Evolutionary conservation across 73 alveolate species (phyloP), one percentile per base, ranked within the genome.

Genomic region (Symbiodinium pilosum): DNA sequence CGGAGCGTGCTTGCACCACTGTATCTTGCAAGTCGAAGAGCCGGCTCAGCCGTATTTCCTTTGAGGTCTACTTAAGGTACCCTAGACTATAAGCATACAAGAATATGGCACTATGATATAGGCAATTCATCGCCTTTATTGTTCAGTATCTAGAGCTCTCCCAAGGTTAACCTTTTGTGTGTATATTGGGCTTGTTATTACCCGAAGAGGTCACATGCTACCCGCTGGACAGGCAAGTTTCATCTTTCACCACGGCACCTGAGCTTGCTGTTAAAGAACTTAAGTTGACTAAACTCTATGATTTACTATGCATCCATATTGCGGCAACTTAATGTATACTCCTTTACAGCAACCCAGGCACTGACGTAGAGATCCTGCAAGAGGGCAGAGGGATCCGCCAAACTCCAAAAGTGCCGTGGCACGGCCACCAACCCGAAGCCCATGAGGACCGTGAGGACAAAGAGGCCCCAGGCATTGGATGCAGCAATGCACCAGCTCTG

Each of bases 401-500:
- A 43, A 83, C 97, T 91, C 97, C 97, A 91, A 77, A 68, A 91
- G 51, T 91, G 97, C 42, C 97, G 87, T 5, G 97, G 97, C 75
- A 91, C 97, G 12, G 97, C 97, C n/a, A 91, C 97, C 54, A 91
- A 34, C 39, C 97, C 97, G 30, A 91, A 91, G 68, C 97, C 97
- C 97, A 91, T 91, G 47, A 91, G 88, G n/a, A 86, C 93, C 26
- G 97, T 91, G 32, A 91, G 97, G 41, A 91, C 97, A 41, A 91
- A 91, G 20, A 91, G 87, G 30, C 97, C 97, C 97, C 97, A 91
- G 32, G 97, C 97, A 52, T 91, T 91, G 34, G 97, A 91, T n/a
- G 97, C 97, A 2, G 97, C 97, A 32, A 91, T 91, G 88, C 97
- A 91, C 97, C 97, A 91, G 54, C 97, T 91, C 52, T 91, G 97